Evolutionary conservation across 768 basidiomycete genomes (phyloP).

Genomic region (Tulasnella sp.): DNA sequence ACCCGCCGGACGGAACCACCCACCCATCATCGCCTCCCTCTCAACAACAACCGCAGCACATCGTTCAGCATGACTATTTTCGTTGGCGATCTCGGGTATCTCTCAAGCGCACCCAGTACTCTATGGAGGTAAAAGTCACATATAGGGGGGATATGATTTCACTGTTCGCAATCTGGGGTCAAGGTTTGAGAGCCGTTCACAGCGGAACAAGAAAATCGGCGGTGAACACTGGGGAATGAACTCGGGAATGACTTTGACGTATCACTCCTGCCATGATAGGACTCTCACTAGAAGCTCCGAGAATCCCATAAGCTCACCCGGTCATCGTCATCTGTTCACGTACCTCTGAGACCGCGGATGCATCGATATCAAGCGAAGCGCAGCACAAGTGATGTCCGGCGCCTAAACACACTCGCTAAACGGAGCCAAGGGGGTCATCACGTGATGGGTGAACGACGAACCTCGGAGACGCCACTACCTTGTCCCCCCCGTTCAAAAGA

Average conservation of each 20-base stretch:
- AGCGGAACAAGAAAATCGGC: not conserved
- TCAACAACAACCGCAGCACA: not conserved
- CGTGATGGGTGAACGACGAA: not conserved
- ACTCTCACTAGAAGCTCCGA: not conserved
- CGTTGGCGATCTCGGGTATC: not conserved
- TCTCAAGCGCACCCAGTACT: not conserved
- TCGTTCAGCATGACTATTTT: not conserved
- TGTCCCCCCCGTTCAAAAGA: not conserved
- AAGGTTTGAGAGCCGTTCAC: not conserved
- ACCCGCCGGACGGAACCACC: not conserved
- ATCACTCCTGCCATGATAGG: not conserved
- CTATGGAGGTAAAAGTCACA: not conserved
- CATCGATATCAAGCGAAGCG: constrained; percentile 6
- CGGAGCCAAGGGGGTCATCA: not conserved
- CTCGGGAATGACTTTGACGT: not conserved
- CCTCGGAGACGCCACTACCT: not conserved
- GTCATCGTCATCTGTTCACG: not conserved
- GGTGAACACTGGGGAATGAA: not conserved
- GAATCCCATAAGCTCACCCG: not conserved
- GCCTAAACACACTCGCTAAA: not conserved
- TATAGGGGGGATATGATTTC: not conserved
- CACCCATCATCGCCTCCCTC: not conserved
- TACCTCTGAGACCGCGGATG: not conserved
- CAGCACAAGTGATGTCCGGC: not conserved
- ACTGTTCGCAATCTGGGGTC: not conserved